These are phyloP conservation scores for Talaromyces sp. DNA, from an alignment of 2,329 filamentous ascomycete genomes.

Conservation along the genomic window DNA sequence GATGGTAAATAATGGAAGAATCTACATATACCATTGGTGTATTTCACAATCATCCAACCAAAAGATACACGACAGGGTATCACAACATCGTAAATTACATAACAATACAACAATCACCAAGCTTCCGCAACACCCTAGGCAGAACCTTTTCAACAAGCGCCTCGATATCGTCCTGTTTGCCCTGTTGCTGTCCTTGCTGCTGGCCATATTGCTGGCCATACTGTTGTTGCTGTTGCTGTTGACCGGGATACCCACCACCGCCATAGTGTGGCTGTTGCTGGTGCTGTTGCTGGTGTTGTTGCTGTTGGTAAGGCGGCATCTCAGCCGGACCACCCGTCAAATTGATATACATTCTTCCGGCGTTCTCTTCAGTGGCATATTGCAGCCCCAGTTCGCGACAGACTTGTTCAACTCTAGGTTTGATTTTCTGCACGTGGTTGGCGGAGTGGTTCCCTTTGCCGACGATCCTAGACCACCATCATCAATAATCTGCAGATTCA, in stretches of 20 bases:
- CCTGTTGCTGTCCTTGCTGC: constrained; percentile 34
- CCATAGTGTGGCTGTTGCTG: constrained; percentile 37
- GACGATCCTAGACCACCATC: constrained; percentile 61
- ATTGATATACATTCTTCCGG: constrained; percentile 83
- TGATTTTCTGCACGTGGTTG: constrained; percentile 85
- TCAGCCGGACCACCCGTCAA: constrained; percentile 67
- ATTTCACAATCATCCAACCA: neutral
- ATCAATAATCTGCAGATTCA: neutral
- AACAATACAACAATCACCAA: constrained; percentile 69
- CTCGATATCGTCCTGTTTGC: constrained; percentile 56
- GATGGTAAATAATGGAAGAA: neutral
- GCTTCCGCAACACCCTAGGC: constrained; percentile 58
- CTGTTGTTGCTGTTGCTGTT: constrained; percentile 49
- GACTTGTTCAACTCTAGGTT: constrained; percentile 86
- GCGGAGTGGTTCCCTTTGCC: constrained; percentile 88
- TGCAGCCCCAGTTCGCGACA: constrained; percentile 79
- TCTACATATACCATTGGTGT: neutral
- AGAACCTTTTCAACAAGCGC: constrained; percentile 60
- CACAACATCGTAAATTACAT: constrained; percentile 54
- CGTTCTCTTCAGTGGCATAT: constrained; percentile 83
- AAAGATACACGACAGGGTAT: neutral
- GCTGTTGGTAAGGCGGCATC: constrained; percentile 31
- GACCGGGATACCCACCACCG: constrained; percentile 35
- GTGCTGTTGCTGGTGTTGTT: constrained; percentile 25
- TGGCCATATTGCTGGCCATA: constrained; percentile 9